Evolutionary conservation across 208 protist genomes (phyloP).

Genomic region (Acanthamoeba sp.): DNA sequence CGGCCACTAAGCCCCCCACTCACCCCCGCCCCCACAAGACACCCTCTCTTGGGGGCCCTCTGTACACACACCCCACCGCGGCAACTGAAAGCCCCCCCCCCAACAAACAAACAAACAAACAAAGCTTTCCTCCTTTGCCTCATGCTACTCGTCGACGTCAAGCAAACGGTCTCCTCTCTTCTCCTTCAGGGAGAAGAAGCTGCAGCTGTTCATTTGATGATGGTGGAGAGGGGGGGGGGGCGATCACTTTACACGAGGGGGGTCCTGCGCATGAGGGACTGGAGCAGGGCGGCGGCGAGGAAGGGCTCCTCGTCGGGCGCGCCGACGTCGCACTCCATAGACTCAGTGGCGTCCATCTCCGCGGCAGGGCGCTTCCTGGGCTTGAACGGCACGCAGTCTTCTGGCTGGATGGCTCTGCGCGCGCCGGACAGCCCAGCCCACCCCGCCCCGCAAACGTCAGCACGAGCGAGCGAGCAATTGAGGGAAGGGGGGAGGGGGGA

Average conservation of each 20-base stretch:
- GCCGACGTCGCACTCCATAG: too few species aligned
- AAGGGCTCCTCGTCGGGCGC: not conserved
- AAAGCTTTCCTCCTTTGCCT: too few species aligned
- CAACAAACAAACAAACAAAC: too few species aligned
- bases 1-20: constrained; percentile 16
- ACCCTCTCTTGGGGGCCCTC: not conserved
- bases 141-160: too few species aligned
- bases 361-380: not conserved
- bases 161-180: too few species aligned
- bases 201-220: too few species aligned
- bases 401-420: not conserved
- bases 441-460: too few species aligned
- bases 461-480: not conserved
- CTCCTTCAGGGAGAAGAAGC: too few species aligned
- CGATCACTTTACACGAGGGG: too few species aligned
- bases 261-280: not conserved
- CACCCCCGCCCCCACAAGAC: not conserved
- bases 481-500: not conserved
- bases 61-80: not conserved
- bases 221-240: too few species aligned
- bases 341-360: not conserved
- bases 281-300: not conserved
- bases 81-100: too few species aligned
- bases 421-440: not conserved
- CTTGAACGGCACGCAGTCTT: constrained; percentile 30